These are phyloP conservation scores for Mucor sp. DNA, from an alignment of 371 early-diverging fungal species.

Conservation along the genomic window DNA sequence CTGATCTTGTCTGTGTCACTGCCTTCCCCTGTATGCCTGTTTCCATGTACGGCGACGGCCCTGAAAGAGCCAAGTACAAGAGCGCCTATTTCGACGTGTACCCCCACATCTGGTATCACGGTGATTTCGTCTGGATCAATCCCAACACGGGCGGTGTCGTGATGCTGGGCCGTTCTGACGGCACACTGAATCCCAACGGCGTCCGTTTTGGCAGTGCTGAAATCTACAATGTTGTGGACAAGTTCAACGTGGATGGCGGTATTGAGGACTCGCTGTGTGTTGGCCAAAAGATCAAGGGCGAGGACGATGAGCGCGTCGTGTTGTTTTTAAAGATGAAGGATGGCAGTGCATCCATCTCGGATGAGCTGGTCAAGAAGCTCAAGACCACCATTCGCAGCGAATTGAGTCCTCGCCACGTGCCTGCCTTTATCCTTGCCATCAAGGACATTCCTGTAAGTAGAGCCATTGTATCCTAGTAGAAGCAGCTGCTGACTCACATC, in stretches of 20 bases:
- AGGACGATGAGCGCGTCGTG: constrained; percentile 90
- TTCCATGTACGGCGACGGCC: constrained; percentile 85
- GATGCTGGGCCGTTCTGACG: constrained; percentile 95
- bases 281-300: constrained; percentile 78
- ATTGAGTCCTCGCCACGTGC: constrained; percentile 93
- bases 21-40: constrained; percentile 99
- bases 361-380: constrained; percentile 58
- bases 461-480: background rate
- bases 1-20: constrained; percentile 90
- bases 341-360: constrained; percentile 33
- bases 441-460: constrained; percentile 83
- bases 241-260: constrained; percentile 48
- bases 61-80: constrained; percentile 72
- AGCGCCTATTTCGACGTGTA: constrained; percentile 90
- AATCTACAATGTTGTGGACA: constrained; percentile 89
- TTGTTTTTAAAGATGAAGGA: constrained; percentile 84
- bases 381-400: constrained; percentile 78
- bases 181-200: constrained; percentile 95
- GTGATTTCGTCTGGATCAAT: constrained; percentile 90
- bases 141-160: constrained; percentile 88
- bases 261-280: constrained; percentile 62
- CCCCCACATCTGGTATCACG: constrained; percentile 91
- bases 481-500: background rate
- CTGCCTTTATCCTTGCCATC: constrained; percentile 82
- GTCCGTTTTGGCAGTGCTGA: constrained; percentile 96